Percentiles rank a stretch among this genome's conserved stretches.
Conservation (phyloP, 345 rosid species). For the Pistacia vera region DNA sequence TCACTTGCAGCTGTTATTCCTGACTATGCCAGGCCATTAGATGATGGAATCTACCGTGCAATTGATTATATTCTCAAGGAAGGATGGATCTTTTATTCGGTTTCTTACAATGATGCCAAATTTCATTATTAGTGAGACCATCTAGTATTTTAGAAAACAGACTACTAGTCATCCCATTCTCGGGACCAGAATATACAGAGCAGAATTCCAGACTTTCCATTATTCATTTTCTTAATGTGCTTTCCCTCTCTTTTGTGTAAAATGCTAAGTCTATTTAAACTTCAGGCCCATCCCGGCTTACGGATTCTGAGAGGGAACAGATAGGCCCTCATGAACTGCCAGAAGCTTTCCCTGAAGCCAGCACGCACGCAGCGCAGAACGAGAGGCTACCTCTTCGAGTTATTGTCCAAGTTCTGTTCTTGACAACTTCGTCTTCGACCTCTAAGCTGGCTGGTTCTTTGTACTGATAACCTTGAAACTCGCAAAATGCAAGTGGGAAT, state of each 20-base stretch:
- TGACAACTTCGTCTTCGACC: conserved; percentile 87
- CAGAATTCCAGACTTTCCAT: too few species aligned
- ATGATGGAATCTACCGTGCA: conserved; percentile 91
- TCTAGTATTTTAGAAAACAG: background rate
- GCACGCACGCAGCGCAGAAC: conserved; percentile 92
- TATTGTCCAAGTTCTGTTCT: conserved; percentile 86
- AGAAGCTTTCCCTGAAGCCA: conserved; percentile 86
- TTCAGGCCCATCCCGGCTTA: conserved; percentile 93
- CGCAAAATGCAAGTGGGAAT: conserved; percentile 42
- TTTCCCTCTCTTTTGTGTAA: background rate
- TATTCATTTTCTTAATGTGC: background rate
- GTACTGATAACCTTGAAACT: conserved; percentile 62
- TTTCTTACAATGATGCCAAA: conserved; percentile 8
- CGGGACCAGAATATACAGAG: too few species aligned
- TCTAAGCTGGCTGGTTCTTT: conserved; percentile 64
- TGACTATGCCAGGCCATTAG: conserved; percentile 70
- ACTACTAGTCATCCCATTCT: too few species aligned
- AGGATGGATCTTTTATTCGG: background rate
- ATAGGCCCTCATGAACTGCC: conserved; percentile 82
- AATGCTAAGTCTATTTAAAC: conserved; percentile 5
- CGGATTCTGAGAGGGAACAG: conserved; percentile 77
- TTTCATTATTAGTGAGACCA: background rate
- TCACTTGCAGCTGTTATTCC: conserved; percentile 72
- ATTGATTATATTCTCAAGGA: conserved; percentile 91
- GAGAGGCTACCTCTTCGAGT: conserved; percentile 89